These are phyloP conservation scores for Mycosarcoma maydis DNA, from an alignment of 1,284 basidiomycete genomes.

Conservation along the genomic window DNA sequence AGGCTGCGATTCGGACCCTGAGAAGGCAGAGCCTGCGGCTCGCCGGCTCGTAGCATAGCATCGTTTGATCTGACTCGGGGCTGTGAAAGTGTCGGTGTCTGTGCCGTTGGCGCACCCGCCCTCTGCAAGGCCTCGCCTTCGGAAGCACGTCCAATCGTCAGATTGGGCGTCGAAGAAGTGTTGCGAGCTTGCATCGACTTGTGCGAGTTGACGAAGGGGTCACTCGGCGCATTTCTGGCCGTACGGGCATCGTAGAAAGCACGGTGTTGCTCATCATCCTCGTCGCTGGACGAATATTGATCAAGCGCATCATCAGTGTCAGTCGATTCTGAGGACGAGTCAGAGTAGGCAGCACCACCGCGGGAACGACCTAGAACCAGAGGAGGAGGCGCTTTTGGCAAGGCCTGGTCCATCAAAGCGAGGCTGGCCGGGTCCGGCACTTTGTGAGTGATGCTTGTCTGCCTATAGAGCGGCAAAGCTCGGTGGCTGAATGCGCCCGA, in stretches of 20 bases:
- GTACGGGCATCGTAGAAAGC: slow-evolving; percentile 23
- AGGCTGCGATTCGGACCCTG: slow-evolving; percentile 8
- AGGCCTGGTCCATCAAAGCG: slow-evolving; percentile 25
- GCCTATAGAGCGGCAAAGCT: neutral
- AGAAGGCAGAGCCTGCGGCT: neutral
- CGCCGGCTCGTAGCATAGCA: neutral
- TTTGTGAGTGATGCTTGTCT: slow-evolving; percentile 5
- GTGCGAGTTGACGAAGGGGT: slow-evolving; percentile 18
- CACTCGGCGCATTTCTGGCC: neutral
- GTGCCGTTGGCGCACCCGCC: neutral
- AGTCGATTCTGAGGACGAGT: slow-evolving; percentile 45
- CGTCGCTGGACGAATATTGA: slow-evolving; percentile 40
- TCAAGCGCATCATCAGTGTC: slow-evolving; percentile 38
- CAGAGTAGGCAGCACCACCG: slow-evolving; percentile 50
- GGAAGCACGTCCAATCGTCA: slow-evolving; percentile 1
- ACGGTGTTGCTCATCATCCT: slow-evolving; percentile 35
- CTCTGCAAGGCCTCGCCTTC: neutral
- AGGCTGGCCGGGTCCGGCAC: slow-evolving; percentile 33
- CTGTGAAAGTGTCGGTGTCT: neutral
- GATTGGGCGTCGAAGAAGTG: slow-evolving; percentile 27
- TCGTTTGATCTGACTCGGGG: neutral
- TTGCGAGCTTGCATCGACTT: slow-evolving; percentile 26
- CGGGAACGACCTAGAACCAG: slow-evolving; percentile 46
- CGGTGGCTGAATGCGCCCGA: slow-evolving; percentile 20
- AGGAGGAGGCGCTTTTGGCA: slow-evolving; percentile 49